Percentiles rank a stretch among this genome's conserved stretches.
Conservation (phyloP, 2,329 filamentous ascomycete genomes). For the Cadophora sp. region DNA sequence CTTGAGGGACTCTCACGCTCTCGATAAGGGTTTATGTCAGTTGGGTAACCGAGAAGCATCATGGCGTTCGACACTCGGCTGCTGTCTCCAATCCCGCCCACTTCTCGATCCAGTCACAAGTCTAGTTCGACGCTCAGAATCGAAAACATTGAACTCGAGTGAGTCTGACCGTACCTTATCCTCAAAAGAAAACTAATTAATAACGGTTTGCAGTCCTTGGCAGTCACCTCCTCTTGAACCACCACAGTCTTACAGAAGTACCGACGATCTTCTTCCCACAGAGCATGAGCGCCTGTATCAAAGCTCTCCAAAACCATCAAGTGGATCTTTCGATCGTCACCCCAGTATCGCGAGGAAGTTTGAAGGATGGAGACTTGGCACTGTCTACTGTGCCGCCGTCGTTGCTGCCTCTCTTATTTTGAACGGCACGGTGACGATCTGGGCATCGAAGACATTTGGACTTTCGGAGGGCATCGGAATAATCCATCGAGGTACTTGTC, state of each 20-base stretch:
- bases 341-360: neutral
- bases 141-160: conserved; percentile 15
- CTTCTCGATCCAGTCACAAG: neutral
- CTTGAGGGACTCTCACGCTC: neutral
- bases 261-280: conserved; percentile 20
- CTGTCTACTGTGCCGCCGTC: conserved; percentile 13
- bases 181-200: neutral
- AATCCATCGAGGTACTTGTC: conserved; percentile 27
- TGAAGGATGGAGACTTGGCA: conserved; percentile 29
- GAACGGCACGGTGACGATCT: conserved; percentile 28
- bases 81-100: neutral
- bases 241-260: conserved; percentile 21
- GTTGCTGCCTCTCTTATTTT: conserved; percentile 23
- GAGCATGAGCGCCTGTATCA: conserved; percentile 14
- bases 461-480: conserved; percentile 29
- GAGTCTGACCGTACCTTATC: neutral
- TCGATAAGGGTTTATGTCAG: neutral
- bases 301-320: conserved; percentile 10
- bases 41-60: neutral
- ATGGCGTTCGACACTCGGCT: neutral
- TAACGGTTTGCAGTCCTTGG: conserved; percentile 16
- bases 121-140: neutral
- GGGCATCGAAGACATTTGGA: conserved; percentile 29
- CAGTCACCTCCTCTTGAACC: conserved; percentile 11
- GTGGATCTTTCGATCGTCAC: neutral